phyloP scores from a whole-genome alignment of 106 monocot species.

The Dendrobium nobile region DNA sequence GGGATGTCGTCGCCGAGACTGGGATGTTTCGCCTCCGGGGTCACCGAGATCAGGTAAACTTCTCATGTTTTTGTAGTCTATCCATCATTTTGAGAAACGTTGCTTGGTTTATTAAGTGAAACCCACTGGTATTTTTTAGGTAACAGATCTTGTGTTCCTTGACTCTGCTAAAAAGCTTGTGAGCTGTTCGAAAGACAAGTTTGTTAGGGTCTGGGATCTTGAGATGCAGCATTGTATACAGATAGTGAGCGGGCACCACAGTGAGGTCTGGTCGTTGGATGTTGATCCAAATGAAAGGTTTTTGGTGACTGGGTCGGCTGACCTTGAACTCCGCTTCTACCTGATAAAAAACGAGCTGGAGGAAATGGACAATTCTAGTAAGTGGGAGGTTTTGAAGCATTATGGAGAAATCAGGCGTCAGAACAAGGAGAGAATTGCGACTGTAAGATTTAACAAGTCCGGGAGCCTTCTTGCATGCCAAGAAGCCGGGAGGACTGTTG shows the following conservation, averaged over 20 bases:
- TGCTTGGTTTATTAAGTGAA: not conserved
- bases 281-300: slow-evolving; percentile 64
- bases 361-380: slow-evolving; percentile 29
- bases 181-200: slow-evolving; percentile 95
- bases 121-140: slow-evolving; percentile 26
- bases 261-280: slow-evolving; percentile 90
- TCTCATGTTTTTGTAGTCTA: too few relatives aligned
- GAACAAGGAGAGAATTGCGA: slow-evolving; percentile 54
- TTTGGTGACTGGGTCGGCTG: slow-evolving; percentile 77
- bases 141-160: slow-evolving; percentile 78
- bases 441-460: slow-evolving; percentile 56
- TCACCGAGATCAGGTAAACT: slow-evolving; percentile 76
- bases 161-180: slow-evolving; percentile 80
- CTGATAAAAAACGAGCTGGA: slow-evolving; percentile 32
- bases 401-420: slow-evolving; percentile 83
- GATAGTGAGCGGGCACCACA: slow-evolving; percentile 78
- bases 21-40: slow-evolving; percentile 76
- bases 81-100: not conserved
- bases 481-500: slow-evolving; percentile 75
- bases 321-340: slow-evolving; percentile 71
- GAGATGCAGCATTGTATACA: slow-evolving; percentile 85
- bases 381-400: slow-evolving; percentile 83
- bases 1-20: slow-evolving; percentile 81
- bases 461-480: slow-evolving; percentile 84
- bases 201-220: slow-evolving; percentile 87